A percentile compares a stretch with the other conserved stretches of the same genome.
phyloP scores from a whole-genome alignment of 1,139 yeast genomes.

The Yamadazyma mexicana region DNA sequence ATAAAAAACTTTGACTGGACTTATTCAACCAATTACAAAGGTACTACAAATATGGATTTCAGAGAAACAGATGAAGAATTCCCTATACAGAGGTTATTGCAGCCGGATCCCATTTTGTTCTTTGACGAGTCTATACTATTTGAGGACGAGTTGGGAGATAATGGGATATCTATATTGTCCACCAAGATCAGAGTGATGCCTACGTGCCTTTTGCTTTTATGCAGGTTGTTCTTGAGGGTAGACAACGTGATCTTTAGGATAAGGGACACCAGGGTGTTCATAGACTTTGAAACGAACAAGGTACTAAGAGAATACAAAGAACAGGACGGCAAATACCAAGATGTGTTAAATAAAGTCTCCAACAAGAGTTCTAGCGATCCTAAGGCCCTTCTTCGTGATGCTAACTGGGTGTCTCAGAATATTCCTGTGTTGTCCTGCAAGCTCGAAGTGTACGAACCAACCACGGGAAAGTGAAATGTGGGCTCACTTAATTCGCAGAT shows the following conservation, averaged over 20 bases:
- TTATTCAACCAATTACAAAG: constrained; percentile 77
- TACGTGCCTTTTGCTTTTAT: constrained; percentile 67
- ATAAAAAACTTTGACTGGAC: constrained; percentile 95
- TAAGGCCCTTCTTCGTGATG: constrained; percentile 72
- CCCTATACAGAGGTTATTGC: constrained; percentile 68
- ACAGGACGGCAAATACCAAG: constrained; percentile 67
- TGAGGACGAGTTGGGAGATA: constrained; percentile 96
- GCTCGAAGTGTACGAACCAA: constrained; percentile 8
- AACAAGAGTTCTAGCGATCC: constrained; percentile 59
- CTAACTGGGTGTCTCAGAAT: constrained; percentile 74
- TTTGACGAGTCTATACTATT: constrained; percentile 85
- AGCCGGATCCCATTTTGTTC: constrained; percentile 83
- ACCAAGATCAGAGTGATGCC: constrained; percentile 90
- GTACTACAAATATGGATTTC: constrained; percentile 40
- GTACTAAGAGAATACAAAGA: constrained; percentile 77
- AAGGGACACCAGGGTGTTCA: constrained; percentile 78
- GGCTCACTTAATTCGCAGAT: no score
- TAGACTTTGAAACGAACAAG: constrained; percentile 68
- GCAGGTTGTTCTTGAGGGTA: constrained; percentile 80
- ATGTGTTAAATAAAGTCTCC: constrained; percentile 44
- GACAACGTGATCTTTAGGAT: constrained; percentile 86
- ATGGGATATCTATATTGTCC: constrained; percentile 79
- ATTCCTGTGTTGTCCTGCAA: constrained; percentile 41
- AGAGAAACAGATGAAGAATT: constrained; percentile 33
- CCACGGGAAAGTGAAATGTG: no score